Conservation (phyloP, 1,284 basidiomycete genomes). For the Puccinia triticina region DNA sequence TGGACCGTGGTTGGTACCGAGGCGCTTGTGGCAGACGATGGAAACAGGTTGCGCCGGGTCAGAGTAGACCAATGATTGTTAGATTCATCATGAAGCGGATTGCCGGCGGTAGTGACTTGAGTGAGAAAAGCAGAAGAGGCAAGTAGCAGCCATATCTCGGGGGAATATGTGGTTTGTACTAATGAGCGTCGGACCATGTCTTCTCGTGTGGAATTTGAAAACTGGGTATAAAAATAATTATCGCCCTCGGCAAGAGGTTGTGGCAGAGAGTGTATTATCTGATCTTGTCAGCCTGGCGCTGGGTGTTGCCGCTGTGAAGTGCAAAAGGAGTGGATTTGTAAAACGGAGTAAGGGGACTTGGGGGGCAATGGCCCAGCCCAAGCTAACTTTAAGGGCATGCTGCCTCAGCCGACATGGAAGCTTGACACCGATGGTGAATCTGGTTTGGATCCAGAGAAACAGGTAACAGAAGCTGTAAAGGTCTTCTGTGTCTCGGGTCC, state of each 20-base stretch:
- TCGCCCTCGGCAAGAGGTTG: not conserved
- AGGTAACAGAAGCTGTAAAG: constrained; percentile 13
- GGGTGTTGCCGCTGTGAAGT: not conserved
- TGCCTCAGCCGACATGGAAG: not conserved
- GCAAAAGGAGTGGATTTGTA: not conserved
- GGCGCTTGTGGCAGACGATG: not conserved
- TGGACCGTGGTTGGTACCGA: not conserved
- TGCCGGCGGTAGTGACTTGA: not conserved
- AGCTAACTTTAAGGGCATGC: not conserved
- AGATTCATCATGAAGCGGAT: not conserved
- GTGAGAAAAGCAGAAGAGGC: not conserved
- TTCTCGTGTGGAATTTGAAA: not conserved
- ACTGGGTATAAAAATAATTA: not conserved
- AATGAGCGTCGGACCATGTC: constrained; percentile 19
- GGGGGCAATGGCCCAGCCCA: not conserved
- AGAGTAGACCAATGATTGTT: not conserved
- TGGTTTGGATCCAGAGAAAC: not conserved
- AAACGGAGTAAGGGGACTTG: not conserved
- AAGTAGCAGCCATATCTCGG: constrained; percentile 10
- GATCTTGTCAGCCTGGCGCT: not conserved
- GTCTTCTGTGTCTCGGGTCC: not conserved
- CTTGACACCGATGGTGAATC: not conserved
- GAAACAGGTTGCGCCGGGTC: not conserved
- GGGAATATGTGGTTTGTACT: not conserved
- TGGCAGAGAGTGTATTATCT: not conserved